Evolutionary conservation across 176 grass and related monocot species (phyloP).

Genomic region (Musa itinerans): DNA sequence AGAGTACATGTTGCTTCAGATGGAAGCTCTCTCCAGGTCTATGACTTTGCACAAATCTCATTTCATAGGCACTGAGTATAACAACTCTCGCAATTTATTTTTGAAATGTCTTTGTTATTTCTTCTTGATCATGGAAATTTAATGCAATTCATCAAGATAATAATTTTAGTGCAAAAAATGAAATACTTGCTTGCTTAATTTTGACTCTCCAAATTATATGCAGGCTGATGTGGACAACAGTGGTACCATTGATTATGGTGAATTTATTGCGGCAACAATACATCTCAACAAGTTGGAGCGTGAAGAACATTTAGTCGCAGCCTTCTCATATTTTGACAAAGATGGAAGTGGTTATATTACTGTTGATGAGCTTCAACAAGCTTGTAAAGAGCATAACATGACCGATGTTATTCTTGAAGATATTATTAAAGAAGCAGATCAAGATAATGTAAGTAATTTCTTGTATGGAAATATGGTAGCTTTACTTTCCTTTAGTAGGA

Average conservation of each 20-base stretch:
- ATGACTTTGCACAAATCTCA: no score
- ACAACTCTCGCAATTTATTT: no score
- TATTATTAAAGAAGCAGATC: slow-evolving; percentile 89
- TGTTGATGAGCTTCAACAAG: slow-evolving; percentile 92
- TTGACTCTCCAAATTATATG: slow-evolving; percentile 22
- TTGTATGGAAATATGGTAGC: neutral
- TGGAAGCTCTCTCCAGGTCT: no score
- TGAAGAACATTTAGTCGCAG: slow-evolving; percentile 88
- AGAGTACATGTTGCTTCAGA: no score
- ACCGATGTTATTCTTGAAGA: slow-evolving; percentile 95
- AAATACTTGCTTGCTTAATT: slow-evolving; percentile 19
- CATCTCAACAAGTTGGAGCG: slow-evolving; percentile 98
- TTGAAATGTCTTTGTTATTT: no score
- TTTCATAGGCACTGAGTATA: no score
- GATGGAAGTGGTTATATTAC: slow-evolving; percentile 97
- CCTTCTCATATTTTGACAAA: slow-evolving; percentile 97
- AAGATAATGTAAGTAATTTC: slow-evolving; percentile 90
- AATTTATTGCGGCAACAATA: slow-evolving; percentile 98
- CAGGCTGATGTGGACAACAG: slow-evolving; percentile 97
- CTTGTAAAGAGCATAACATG: slow-evolving; percentile 96
- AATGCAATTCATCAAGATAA: neutral
- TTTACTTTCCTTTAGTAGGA: slow-evolving; percentile 10
- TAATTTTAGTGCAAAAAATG: slow-evolving; percentile 2
- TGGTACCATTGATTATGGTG: slow-evolving; percentile 90
- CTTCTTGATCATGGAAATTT: no score